Conservation (phyloP, 208 protist genomes). For the Leishmania arabica region DNA sequence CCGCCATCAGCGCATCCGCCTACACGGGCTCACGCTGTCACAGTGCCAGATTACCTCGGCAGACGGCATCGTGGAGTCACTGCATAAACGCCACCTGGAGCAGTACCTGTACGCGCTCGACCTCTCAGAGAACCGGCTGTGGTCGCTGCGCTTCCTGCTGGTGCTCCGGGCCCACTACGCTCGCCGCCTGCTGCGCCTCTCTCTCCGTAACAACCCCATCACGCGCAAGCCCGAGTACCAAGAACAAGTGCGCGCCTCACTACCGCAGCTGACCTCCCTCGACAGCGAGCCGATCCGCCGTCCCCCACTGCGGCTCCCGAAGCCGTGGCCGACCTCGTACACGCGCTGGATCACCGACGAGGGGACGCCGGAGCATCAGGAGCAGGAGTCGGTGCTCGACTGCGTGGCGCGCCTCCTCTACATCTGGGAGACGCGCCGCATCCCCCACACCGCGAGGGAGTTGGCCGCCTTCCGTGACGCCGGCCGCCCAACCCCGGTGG, state of each 20-base stretch:
- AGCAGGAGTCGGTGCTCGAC: constrained; percentile 50
- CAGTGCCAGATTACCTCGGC: constrained; percentile 60
- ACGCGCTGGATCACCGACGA: constrained; percentile 17
- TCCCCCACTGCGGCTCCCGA: constrained; percentile 65
- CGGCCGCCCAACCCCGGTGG: constrained; percentile 19
- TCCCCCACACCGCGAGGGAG: constrained; percentile 68
- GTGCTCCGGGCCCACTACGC: constrained; percentile 66
- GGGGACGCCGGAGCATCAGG: constrained; percentile 9
- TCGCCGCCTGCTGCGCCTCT: constrained; percentile 75
- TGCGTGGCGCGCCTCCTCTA: constrained; percentile 63
- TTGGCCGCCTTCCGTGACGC: constrained; percentile 15
- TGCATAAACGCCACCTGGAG: constrained; percentile 62
- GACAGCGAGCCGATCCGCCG: constrained; percentile 81
- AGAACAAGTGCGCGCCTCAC: constrained; percentile 76
- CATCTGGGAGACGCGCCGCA: constrained; percentile 74
- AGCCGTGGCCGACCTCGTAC: constrained; percentile 47
- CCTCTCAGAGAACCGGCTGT: constrained; percentile 74
- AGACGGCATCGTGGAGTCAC: constrained; percentile 57
- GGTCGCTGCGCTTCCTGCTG: constrained; percentile 83
- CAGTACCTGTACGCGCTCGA: constrained; percentile 71
- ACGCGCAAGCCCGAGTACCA: constrained; percentile 88
- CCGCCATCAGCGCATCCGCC: constrained; percentile 25
- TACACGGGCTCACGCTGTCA: constrained; percentile 55
- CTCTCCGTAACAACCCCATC: constrained; percentile 74
- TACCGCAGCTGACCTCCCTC: constrained; percentile 77